Conservation (phyloP, 768 basidiomycete genomes). For the Tylopilus vinaceipallidus region DNA sequence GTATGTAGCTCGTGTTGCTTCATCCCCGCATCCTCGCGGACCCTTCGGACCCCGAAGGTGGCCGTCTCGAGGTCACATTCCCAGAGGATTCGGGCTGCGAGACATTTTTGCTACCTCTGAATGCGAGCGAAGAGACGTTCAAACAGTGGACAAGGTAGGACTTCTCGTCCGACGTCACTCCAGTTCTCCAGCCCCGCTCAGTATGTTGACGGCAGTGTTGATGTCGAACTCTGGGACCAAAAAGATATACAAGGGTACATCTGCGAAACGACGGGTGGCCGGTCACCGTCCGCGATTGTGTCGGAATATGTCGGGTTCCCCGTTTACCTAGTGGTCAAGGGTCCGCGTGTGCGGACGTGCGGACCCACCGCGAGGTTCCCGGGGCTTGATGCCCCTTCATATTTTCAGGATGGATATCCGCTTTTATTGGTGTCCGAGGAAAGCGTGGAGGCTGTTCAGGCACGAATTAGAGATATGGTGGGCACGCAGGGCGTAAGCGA, state of each 20-base stretch:
- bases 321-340: conserved; percentile 68
- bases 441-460: conserved; percentile 52
- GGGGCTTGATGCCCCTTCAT: conserved; percentile 49
- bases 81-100: conserved; percentile 58
- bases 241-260: conserved; percentile 65
- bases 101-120: conserved; percentile 57
- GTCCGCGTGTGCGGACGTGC: conserved; percentile 50
- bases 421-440: conserved; percentile 67
- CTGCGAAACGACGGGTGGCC: conserved; percentile 43
- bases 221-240: conserved; percentile 49
- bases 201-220: conserved; percentile 39
- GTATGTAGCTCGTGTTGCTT: conserved; percentile 71
- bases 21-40: conserved; percentile 52
- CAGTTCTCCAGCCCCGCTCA: conserved; percentile 2
- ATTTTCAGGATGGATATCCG: conserved; percentile 74
- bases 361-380: conserved; percentile 55
- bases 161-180: not conserved
- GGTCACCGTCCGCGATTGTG: conserved; percentile 52
- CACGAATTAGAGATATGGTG: conserved; percentile 44
- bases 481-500: conserved; percentile 49
- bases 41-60: conserved; percentile 42
- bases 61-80: conserved; percentile 54
- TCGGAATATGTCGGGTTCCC: conserved; percentile 60
- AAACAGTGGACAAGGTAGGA: conserved; percentile 57
- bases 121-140: conserved; percentile 49